phyloP scores from a whole-genome alignment of 2,329 filamentous ascomycete species.

The Penicillium sclerotiorum region DNA sequence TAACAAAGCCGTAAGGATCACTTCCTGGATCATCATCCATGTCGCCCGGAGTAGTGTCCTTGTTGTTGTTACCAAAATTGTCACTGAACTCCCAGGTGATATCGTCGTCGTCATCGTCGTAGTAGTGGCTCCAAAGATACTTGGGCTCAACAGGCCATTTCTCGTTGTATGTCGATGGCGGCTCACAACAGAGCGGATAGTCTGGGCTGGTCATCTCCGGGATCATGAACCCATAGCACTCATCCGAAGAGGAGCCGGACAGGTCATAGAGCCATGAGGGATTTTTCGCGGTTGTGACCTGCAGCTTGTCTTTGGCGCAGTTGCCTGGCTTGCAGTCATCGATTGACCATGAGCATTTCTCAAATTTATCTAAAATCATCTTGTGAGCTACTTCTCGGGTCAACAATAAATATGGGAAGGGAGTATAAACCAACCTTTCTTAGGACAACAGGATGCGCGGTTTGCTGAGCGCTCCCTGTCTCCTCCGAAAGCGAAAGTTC shows the following conservation, averaged over 20 bases:
- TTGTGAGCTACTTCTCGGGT: too few species aligned
- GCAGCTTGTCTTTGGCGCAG: too few species aligned
- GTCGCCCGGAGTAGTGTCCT: background rate
- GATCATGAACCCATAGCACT: background rate
- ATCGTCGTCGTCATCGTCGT: background rate
- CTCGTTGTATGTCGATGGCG: background rate
- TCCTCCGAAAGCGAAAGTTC: too few species aligned
- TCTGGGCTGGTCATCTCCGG: background rate
- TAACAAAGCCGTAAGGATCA: background rate
- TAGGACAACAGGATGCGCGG: too few species aligned
- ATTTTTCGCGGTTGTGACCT: background rate
- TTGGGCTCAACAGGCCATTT: background rate
- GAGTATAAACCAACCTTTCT: too few species aligned
- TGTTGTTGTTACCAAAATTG: background rate
- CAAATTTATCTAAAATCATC: too few species aligned
- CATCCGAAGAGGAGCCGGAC: background rate
- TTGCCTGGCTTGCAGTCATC: background rate
- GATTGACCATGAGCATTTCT: background rate
- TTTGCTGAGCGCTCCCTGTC: too few species aligned
- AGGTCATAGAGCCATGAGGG: background rate
- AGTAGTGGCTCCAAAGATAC: background rate
- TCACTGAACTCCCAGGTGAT: background rate
- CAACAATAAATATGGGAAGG: too few species aligned
- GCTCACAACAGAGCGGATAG: background rate
- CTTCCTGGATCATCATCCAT: background rate